Percentiles rank a stretch among this genome's conserved stretches.
These are phyloP conservation scores for Suillus lakei DNA, from an alignment of 768 basidiomycete species.

Conservation along the genomic window DNA sequence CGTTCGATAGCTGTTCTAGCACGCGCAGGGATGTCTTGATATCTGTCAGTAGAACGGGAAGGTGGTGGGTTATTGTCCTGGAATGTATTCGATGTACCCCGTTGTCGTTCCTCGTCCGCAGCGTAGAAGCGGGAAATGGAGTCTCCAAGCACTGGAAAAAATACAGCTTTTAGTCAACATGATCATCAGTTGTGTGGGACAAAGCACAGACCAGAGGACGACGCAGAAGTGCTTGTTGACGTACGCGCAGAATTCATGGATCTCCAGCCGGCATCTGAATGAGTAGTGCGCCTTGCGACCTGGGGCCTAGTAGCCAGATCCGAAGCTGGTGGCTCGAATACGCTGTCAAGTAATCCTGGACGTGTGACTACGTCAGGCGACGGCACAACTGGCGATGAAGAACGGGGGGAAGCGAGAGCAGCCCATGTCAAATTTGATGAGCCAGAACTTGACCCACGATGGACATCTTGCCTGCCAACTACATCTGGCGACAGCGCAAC, in stretches of 20 bases:
- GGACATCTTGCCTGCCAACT: background rate
- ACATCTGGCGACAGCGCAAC: background rate
- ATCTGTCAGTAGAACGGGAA: background rate
- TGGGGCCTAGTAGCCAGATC: background rate
- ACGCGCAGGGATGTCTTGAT: background rate
- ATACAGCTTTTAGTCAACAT: background rate
- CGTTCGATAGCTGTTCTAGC: background rate
- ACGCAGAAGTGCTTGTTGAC: background rate
- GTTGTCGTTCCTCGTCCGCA: background rate
- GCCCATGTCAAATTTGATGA: background rate
- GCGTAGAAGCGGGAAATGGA: background rate
- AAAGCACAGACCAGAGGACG: conserved; percentile 5
- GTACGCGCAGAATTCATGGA: background rate
- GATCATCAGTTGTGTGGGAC: background rate
- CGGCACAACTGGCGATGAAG: background rate
- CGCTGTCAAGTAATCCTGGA: background rate
- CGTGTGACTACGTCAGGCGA: background rate
- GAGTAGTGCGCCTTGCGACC: background rate
- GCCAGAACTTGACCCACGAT: background rate
- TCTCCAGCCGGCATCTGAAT: background rate
- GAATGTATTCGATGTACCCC: background rate
- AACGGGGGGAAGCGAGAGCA: background rate
- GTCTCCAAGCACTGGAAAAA: background rate
- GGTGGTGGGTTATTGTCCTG: background rate
- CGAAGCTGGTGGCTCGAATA: background rate